Base-by-base conservation (phyloP, 2,329 filamentous ascomycete species). In the Colletotrichum siamense region DNA sequence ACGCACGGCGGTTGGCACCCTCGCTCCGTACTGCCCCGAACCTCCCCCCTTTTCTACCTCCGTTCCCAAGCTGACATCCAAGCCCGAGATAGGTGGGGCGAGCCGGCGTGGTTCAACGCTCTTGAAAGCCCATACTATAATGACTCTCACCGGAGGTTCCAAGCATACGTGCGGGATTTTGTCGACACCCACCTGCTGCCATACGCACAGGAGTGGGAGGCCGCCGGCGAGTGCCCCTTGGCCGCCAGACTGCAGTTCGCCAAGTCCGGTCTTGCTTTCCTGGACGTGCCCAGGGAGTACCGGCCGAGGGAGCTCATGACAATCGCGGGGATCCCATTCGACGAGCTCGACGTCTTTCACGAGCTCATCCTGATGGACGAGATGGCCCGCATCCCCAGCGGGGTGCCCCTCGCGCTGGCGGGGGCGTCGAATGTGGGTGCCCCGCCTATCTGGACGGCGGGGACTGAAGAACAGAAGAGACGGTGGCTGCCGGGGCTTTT, bases 181-280 rank as follows among this genome's bases (percentile, higher is more conserved):
- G 85, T 94, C 64, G 89, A 94, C 74, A 86, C 87, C 3, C 84
- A 92, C 49, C 86, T 94, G 61, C 84, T 90, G 3, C 92, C 92
- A 0, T 86, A 89, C 77, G 89, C 90, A 6, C 87, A 92, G 36
- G 91, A 93, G 52, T 94, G 93, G 92, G 93, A 94, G 81, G 87
- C 87, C 5, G 88, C 89, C 4, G 89, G 89, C 3, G 82, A 89
- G 70, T 89, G 90, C 15, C 90, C 90, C 13, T 81, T 83, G 8
- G 79, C 83, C 62, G 89, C 84, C 44, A 81, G 85, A 57, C 81
- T 80, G 8, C 79, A 79, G 8, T 86, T 86, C 70, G 82, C 83
- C 74, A 80, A 83, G 63, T 84, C 87, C 1, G 87, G 87, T 3
- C 86, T 86, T 22, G 82, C 83, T 5, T 79, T 86, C 18, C 77